Conservation (phyloP, 2,329 filamentous ascomycete species). For the Bimuria novae-zelandiae region DNA sequence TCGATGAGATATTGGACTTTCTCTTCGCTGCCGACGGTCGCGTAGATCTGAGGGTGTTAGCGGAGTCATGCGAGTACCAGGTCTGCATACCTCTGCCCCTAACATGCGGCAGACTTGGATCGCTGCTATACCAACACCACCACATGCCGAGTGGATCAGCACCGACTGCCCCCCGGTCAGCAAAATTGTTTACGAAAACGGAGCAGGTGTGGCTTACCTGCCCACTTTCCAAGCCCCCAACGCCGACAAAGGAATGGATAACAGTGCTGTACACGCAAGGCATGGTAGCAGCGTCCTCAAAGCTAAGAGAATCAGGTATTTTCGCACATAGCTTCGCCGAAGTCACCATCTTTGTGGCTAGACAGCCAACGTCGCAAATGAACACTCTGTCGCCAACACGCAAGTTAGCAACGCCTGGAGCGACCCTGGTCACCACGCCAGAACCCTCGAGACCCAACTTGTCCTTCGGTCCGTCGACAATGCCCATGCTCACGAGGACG, state of each 20-base stretch:
- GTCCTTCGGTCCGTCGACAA: conserved; percentile 21
- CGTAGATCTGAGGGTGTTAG: conserved; percentile 22
- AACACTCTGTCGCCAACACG: conserved; percentile 5
- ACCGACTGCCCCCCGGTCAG: neutral
- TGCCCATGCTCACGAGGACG: conserved; percentile 30
- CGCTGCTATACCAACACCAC: conserved; percentile 38
- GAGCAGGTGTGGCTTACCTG: neutral
- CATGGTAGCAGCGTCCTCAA: conserved; percentile 20
- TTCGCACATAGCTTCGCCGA: conserved; percentile 6
- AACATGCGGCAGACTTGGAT: conserved; percentile 29
- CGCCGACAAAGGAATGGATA: conserved; percentile 18
- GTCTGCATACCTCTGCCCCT: conserved; percentile 17
- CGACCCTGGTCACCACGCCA: conserved; percentile 13
- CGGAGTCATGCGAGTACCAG: neutral
- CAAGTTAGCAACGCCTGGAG: neutral
- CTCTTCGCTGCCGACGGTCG: conserved; percentile 30
- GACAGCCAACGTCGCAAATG: neutral
- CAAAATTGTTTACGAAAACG: neutral
- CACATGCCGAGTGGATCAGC: conserved; percentile 20
- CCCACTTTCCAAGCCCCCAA: neutral
- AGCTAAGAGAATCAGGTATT: conserved; percentile 15
- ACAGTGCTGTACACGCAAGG: conserved; percentile 6
- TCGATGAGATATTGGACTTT: conserved; percentile 32
- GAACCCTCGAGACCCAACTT: conserved; percentile 18
- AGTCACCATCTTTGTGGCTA: neutral